phyloP scores from a whole-genome alignment of 257 asterid species.

The Coffea eugenioides region DNA sequence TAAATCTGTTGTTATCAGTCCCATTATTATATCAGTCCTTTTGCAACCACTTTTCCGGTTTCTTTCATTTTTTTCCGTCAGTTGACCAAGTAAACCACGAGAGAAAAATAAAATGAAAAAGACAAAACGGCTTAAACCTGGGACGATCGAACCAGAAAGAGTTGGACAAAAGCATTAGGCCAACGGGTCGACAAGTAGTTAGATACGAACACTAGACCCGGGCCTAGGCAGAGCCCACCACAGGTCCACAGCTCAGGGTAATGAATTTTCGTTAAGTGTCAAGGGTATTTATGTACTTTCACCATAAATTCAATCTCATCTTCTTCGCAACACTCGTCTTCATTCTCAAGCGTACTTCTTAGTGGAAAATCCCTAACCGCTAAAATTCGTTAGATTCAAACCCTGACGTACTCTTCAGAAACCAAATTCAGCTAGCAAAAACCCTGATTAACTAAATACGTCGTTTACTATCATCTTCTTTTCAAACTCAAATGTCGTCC shows the following conservation, averaged over 20 bases:
- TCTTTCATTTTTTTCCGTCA: too few species aligned
- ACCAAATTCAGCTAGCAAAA: not conserved
- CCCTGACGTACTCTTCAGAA: not conserved
- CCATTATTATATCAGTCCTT: too few species aligned
- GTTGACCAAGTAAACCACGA: too few species aligned
- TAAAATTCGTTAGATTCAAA: not conserved
- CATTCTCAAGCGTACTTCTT: not conserved
- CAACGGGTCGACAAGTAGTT: too few species aligned
- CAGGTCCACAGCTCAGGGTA: not conserved
- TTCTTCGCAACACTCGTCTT: not conserved
- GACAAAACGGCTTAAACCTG: too few species aligned
- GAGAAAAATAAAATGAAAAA: too few species aligned
- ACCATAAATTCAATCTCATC: not conserved
- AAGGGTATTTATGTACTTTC: not conserved
- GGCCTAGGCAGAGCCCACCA: not conserved
- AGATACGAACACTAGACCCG: too few species aligned
- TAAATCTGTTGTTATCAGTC: too few species aligned
- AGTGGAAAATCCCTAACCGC: not conserved
- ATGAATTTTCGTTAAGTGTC: too few species aligned
- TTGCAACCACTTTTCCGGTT: too few species aligned
- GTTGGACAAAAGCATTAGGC: too few species aligned
- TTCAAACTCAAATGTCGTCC: conserved; percentile 18
- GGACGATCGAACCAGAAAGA: too few species aligned
- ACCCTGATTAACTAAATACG: not conserved
- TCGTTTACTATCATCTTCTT: not conserved